Evolutionary conservation across 140 eudicot species (phyloP), one percentile per base, ranked within the genome.

Genomic region (Bidens hawaiensis): DNA sequence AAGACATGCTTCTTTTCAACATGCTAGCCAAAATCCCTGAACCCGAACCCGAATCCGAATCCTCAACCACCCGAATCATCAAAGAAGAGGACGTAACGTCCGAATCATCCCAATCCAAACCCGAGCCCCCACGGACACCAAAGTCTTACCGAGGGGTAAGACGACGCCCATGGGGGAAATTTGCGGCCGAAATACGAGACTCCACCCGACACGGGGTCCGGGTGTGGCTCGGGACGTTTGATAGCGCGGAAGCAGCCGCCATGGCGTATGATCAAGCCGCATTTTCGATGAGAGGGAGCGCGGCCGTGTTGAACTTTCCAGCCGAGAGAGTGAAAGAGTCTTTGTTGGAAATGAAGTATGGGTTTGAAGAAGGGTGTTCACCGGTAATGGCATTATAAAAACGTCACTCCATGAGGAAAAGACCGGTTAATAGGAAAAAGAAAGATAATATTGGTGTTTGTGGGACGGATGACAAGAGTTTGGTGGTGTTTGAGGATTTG

Each of bases 401-500:
- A 24, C 71, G 76, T 1, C 76, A 76, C 19, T 70, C 81, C 7
- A 18, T 36, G 64, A 41, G 77, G 22, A 64, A 71, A 34, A 70
- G 60, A 47, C 62, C 73, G 57, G 64, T 48, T 13, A 38, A 42
- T 4, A 50, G 68, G 24, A 76, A 76, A 41, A 64, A 24, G 9
- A 70, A 70, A 22, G 33, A 64, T 31, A n/a, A n/a, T n/a, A n/a
- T n/a, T n/a, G 64, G 30, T 26, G 56, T 15, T 10, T 56, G 74
- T 34, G 13, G 33, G 5, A 27, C 24, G 0, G 47, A 71, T 4
- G 63, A 74, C 34, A 38, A 64, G 1, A 74, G 70, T 67, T 78
- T 69, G 75, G 76, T 89, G 15, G 89, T 86, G 0, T 68, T 89
- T 50, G 95, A 89, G 64, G 97, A 89, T 65, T 83, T 89, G 81